These are phyloP conservation scores for Saturnispora serradocipensis DNA, from an alignment of 805 yeast genomes.

Conservation along the genomic window DNA sequence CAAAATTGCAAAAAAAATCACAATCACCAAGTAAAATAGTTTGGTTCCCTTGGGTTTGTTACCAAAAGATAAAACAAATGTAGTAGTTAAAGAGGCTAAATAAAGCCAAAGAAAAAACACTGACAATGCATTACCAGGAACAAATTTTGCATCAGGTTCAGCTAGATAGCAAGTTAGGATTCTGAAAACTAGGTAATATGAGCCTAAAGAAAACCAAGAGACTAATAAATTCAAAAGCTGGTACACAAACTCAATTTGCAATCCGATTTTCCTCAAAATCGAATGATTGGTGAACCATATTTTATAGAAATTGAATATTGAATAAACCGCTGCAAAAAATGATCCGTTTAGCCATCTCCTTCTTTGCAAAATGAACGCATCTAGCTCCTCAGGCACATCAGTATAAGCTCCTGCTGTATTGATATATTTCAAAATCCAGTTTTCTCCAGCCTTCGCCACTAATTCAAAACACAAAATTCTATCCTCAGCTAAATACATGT, in stretches of 20 bases:
- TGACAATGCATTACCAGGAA: constrained; percentile 68
- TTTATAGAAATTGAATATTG: constrained; percentile 66
- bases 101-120: constrained; percentile 81
- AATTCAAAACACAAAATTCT: constrained; percentile 90
- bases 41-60: constrained; percentile 90
- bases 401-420: constrained; percentile 87
- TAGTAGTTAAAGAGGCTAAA: constrained; percentile 67
- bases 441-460: constrained; percentile 68
- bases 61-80: constrained; percentile 87
- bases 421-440: constrained; percentile 79
- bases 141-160: constrained; percentile 47
- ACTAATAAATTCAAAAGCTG: constrained; percentile 66
- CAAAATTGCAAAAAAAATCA: constrained; percentile 71
- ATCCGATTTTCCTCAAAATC: constrained; percentile 51
- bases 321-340: constrained; percentile 86
- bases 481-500: constrained; percentile 97
- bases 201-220: constrained; percentile 89
- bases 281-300: constrained; percentile 78
- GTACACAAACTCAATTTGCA: constrained; percentile 73
- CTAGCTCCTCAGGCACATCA: constrained; percentile 84
- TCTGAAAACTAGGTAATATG: constrained; percentile 83
- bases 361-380: constrained; percentile 85
- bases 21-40: constrained; percentile 64
- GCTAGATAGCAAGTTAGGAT: constrained; percentile 77
- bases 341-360: constrained; percentile 97